Evolutionary conservation across 2,329 filamentous ascomycete species (phyloP).

Genomic region (Sporothrix variecibatus): DNA sequence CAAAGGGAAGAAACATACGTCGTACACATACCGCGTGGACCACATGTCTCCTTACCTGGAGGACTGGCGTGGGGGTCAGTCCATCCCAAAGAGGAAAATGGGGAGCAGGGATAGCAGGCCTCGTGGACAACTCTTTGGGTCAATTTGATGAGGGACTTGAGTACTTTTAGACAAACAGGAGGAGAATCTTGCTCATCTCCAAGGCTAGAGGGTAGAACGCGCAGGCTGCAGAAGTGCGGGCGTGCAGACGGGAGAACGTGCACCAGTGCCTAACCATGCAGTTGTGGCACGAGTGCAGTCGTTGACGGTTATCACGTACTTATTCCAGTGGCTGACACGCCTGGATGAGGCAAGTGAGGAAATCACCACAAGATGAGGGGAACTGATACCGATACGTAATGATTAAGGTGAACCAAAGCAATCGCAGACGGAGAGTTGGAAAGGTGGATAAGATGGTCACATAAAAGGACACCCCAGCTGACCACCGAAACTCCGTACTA

Average conservation of each 20-base stretch:
- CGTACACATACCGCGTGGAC: too few species aligned
- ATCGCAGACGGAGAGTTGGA: background rate
- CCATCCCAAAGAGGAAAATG: background rate
- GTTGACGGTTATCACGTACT: background rate
- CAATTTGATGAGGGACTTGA: too few species aligned
- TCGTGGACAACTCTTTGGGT: background rate
- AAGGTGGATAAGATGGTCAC: background rate
- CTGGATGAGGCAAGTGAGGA: background rate
- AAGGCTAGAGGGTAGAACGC: background rate
- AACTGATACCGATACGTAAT: background rate
- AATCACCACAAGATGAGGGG: background rate
- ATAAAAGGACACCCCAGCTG: background rate
- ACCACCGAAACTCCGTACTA: background rate
- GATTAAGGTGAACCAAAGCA: background rate
- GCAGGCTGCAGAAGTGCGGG: background rate
- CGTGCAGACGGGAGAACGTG: conserved; percentile 11
- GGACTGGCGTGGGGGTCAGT: conserved; percentile 5
- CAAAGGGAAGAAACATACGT: background rate
- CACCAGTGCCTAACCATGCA: background rate
- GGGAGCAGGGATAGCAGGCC: background rate
- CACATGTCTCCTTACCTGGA: background rate
- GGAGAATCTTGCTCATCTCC: background rate
- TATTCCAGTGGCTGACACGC: background rate
- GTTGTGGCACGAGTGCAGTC: background rate
- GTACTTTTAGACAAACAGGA: background rate